Evolutionary conservation across 1,284 basidiomycete species (phyloP).

Genomic region (Heliocybe sulcata): DNA sequence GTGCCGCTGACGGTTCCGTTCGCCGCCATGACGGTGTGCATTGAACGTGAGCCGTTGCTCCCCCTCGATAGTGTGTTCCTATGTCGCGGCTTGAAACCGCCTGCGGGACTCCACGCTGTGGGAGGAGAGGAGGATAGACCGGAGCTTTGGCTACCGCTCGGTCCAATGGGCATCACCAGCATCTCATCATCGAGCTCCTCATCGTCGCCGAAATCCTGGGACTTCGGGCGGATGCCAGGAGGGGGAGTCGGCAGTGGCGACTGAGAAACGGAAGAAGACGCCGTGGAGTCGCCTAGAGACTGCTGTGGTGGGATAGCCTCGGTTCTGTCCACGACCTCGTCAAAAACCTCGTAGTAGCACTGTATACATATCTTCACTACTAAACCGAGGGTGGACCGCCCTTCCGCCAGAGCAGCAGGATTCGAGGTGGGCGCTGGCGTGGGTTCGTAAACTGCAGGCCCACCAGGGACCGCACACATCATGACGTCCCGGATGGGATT

Average conservation of each 20-base stretch:
- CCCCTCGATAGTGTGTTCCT: slow-evolving; percentile 9
- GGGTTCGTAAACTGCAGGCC: slow-evolving; percentile 17
- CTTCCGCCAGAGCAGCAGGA: slow-evolving; percentile 25
- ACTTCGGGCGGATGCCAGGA: slow-evolving; percentile 12
- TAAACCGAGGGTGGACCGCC: slow-evolving; percentile 58
- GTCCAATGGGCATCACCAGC: slow-evolving; percentile 68
- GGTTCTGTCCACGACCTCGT: slow-evolving; percentile 61
- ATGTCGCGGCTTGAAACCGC: slow-evolving; percentile 12
- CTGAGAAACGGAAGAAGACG: slow-evolving; percentile 4
- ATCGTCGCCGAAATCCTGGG: slow-evolving; percentile 41
- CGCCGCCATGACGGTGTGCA: slow-evolving; percentile 18
- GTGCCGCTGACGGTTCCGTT: slow-evolving; percentile 20
- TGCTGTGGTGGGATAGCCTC: slow-evolving; percentile 42
- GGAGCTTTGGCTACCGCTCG: slow-evolving; percentile 15
- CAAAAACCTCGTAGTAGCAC: slow-evolving; percentile 80
- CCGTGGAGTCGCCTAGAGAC: slow-evolving; percentile 14
- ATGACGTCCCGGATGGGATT: slow-evolving; percentile 64
- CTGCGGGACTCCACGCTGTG: slow-evolving; percentile 24
- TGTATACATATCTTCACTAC: slow-evolving; percentile 75
- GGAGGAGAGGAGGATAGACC: slow-evolving; percentile 18
- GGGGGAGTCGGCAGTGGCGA: not conserved
- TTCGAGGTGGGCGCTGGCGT: slow-evolving; percentile 12
- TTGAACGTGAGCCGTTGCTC: slow-evolving; percentile 18
- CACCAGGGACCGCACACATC: slow-evolving; percentile 60
- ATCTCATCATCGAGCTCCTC: slow-evolving; percentile 68